Evolutionary conservation across 2,329 filamentous ascomycete species (phyloP), one percentile per base, ranked within the genome.

Genomic region (Stromatinia cepivora): DNA sequence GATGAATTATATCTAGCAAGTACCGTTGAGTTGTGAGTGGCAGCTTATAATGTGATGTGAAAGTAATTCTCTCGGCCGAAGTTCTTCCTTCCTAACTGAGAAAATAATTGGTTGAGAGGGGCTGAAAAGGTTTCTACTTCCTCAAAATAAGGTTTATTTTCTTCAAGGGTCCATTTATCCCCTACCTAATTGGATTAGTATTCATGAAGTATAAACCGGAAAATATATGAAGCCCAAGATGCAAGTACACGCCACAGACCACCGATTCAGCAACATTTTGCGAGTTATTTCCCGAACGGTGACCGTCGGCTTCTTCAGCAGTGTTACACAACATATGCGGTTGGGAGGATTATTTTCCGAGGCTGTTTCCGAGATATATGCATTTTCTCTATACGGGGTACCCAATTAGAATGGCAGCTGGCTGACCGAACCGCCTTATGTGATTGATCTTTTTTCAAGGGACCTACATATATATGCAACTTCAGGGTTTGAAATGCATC

Each of bases 91-190:
- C 58, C 58, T 62, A 22, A n/a, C 20, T 22, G 31, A 48, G 20
- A 48, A 46, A 28, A n/a, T 11, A 22, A 62, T 62, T 62, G 58
- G 42, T 48, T n/a, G 42, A 36, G 58, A 22, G n/a, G 42, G 42
- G 28, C 28, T 62, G 58, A 15, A n/a, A 25, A 31, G 28, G 17
- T 34, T 31, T 34, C 22, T 48, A 34, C 42, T n/a, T 62, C 58
- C 22, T 62, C 42, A n/a, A 34, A 48, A 62, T 62, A 62, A 48
- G 28, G 58, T 62, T 62, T 46, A 5, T 31, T 17, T 48, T 61
- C 39, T 46, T 62, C 7, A 31, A 31, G 58, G 58, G 20, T 6
- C 42, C 42, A 62, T 62, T 48, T 48, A 34, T 61, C 20, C n/a
- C 11, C 31, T 28, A 28, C 11, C 15, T 31, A 28, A 53, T 46